A percentile compares a stretch with the other conserved stretches of the same genome.
These are phyloP conservation scores for Kodamaea alishanica DNA, from an alignment of 1,139 yeast species.

Conservation along the genomic window DNA sequence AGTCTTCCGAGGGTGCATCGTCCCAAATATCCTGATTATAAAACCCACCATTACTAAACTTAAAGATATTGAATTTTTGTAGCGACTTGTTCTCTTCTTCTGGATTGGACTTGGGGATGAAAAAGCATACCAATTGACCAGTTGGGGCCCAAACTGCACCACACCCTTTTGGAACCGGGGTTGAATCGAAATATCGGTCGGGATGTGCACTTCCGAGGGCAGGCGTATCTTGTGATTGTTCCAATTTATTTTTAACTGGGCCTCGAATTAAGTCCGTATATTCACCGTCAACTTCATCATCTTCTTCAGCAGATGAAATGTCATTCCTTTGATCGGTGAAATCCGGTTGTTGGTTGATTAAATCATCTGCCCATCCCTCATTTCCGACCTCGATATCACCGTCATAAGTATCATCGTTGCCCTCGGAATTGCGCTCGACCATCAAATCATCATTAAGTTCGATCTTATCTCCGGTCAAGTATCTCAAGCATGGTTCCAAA, in stretches of 20 bases:
- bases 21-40: slow-evolving; percentile 15
- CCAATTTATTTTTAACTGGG: slow-evolving; percentile 19
- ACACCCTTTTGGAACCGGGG: slow-evolving; percentile 90
- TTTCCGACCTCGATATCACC: slow-evolving; percentile 35
- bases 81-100: slow-evolving; percentile 26
- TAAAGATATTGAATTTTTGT: slow-evolving; percentile 36
- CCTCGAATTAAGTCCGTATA: slow-evolving; percentile 33
- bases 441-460: slow-evolving; percentile 42
- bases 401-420: slow-evolving; percentile 19
- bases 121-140: slow-evolving; percentile 80
- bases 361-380: slow-evolving; percentile 47
- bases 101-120: slow-evolving; percentile 51
- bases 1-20: slow-evolving; percentile 12
- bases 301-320: slow-evolving; percentile 32
- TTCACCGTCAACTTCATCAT: slow-evolving; percentile 17
- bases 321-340: slow-evolving; percentile 25
- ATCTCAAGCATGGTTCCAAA: slow-evolving; percentile 75
- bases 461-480: slow-evolving; percentile 76
- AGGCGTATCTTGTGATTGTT: slow-evolving; percentile 9
- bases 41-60: slow-evolving; percentile 40
- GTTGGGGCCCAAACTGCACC: slow-evolving; percentile 85
- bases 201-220: slow-evolving; percentile 3
- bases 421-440: slow-evolving; percentile 17
- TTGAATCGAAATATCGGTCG: slow-evolving; percentile 53
- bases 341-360: slow-evolving; percentile 37